Conservation (phyloP, 2,329 filamentous ascomycete species). For the Xylaria multiplex region DNA sequence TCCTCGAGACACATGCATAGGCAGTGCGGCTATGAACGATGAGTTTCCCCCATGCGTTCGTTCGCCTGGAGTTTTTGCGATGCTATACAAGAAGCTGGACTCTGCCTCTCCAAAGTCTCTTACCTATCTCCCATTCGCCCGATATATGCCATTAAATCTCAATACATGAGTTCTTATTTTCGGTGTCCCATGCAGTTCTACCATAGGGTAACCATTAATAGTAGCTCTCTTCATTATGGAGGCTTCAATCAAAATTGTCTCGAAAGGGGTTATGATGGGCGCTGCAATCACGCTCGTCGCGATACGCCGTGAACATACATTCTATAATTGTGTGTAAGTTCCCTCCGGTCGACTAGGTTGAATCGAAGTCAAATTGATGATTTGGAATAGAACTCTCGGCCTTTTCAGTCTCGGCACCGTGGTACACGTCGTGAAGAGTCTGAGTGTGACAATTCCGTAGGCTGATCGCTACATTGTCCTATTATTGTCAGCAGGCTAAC, state of each 20-base stretch:
- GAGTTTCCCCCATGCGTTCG: neutral
- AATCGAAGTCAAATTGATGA: constrained; percentile 29
- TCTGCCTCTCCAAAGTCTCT: neutral
- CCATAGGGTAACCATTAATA: neutral
- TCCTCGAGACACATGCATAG: neutral
- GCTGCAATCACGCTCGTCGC: constrained; percentile 36
- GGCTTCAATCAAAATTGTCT: constrained; percentile 27
- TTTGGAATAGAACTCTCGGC: constrained; percentile 30
- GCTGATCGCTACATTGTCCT: constrained; percentile 6
- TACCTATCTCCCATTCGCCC: neutral
- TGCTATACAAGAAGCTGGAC: constrained; percentile 21
- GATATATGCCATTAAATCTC: neutral
- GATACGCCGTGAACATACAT: constrained; percentile 26
- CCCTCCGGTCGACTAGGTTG: neutral
- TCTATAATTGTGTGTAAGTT: constrained; percentile 41
- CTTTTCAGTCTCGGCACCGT: constrained; percentile 36
- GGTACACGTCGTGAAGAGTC: constrained; percentile 33
- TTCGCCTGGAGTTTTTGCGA: constrained; percentile 1
- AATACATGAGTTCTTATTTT: neutral
- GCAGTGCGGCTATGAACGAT: neutral
- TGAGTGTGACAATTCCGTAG: constrained; percentile 35
- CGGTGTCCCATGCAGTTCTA: neutral
- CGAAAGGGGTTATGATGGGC: constrained; percentile 41
- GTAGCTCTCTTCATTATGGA: constrained; percentile 15
- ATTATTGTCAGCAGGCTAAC: constrained; percentile 7